Evolutionary conservation across 306 rosid species (phyloP).

Genomic region (Lathyrus oleraceus): DNA sequence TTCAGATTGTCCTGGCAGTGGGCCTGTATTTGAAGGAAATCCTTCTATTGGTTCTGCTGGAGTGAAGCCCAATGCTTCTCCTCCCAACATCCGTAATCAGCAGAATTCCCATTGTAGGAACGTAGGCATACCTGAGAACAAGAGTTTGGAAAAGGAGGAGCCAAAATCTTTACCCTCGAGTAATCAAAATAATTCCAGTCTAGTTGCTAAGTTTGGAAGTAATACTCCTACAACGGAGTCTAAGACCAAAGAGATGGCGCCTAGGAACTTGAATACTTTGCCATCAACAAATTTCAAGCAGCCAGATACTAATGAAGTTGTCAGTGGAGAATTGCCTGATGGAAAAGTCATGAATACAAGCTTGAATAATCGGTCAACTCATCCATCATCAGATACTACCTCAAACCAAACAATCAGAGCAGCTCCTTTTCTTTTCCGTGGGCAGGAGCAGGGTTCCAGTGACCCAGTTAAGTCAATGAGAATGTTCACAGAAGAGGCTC

Average conservation of each 20-base stretch:
- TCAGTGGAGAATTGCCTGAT: conserved; percentile 55
- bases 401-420: conserved; percentile 52
- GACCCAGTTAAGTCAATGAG: conserved; percentile 71
- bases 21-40: conserved; percentile 52
- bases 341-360: conserved; percentile 49
- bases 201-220: conserved; percentile 48
- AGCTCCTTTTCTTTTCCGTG: conserved; percentile 48
- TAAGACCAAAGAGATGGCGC: conserved; percentile 53
- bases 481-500: conserved; percentile 63
- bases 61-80: conserved; percentile 41
- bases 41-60: conserved; percentile 53
- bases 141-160: conserved; percentile 61
- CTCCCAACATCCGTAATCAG: conserved; percentile 44
- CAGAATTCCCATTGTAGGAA: conserved; percentile 51
- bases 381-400: conserved; percentile 53
- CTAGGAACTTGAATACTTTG: conserved; percentile 45
- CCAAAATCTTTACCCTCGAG: conserved; percentile 57
- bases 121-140: conserved; percentile 51
- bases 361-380: conserved; percentile 46
- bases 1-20: conserved; percentile 38
- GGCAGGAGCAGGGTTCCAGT: conserved; percentile 56
- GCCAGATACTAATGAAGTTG: conserved; percentile 58
- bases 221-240: conserved; percentile 52
- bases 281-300: conserved; percentile 57
- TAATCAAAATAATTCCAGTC: conserved; percentile 51